phyloP scores from a whole-genome alignment of 1,284 basidiomycete genomes.

The Irpex sp. region DNA sequence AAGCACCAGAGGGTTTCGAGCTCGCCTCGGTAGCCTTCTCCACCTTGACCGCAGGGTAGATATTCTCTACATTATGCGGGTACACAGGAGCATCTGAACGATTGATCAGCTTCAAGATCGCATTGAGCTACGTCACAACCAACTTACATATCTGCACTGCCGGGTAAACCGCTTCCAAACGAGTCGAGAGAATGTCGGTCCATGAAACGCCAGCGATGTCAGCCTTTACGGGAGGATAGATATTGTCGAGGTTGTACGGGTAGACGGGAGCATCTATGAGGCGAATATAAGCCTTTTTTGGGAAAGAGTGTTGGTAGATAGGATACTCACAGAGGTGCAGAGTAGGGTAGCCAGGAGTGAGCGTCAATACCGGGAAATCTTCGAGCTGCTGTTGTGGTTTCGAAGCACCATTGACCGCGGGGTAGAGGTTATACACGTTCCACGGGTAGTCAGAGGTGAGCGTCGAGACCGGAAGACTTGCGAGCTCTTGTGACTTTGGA shows the following conservation, averaged over 20 bases:
- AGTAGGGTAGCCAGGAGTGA: constrained; percentile 8
- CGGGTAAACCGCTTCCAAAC: constrained; percentile 6
- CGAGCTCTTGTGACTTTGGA: neutral
- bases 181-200: neutral
- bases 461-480: neutral
- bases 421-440: constrained; percentile 13
- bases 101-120: neutral
- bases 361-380: neutral
- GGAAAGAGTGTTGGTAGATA: neutral
- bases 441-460: neutral
- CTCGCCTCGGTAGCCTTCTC: neutral
- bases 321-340: constrained; percentile 14
- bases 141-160: constrained; percentile 14
- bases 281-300: neutral
- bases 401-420: neutral
- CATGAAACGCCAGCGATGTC: neutral
- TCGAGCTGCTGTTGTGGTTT: neutral
- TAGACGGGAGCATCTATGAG: constrained; percentile 29
- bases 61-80: constrained; percentile 11
- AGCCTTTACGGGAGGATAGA: constrained; percentile 8
- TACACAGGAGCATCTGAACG: constrained; percentile 8
- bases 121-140: neutral
- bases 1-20: neutral
- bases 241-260: constrained; percentile 13
- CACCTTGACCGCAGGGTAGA: neutral